Base-by-base conservation (phyloP, 208 protist genomes). In the Trypanosoma melophagium region DNA sequence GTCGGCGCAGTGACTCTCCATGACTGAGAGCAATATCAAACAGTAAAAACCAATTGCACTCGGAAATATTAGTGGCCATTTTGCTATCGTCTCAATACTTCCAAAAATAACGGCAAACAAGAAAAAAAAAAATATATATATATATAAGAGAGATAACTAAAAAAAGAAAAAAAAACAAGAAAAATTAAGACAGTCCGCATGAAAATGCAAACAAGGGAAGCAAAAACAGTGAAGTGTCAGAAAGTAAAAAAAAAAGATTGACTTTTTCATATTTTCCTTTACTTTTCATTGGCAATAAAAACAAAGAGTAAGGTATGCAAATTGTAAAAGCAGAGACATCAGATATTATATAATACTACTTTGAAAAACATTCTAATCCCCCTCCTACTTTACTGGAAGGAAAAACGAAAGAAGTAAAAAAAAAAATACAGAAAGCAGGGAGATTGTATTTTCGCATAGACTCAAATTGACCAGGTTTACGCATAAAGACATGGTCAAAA, bases 21-120 rank as follows among this genome's bases (percentile, higher is more conserved):
- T 93, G 86, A 64, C 87, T 90, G 22, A 96, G 80, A 5, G 90
- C 82, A 56, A 96, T 92, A 59, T 87, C 85, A 76, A 96, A 96
- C 19, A 96, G 79, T 19, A 96, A 64, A 41, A 72, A 56, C 88
- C 90, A 96, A 17, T 81, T 81, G 49, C 69, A 74, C 62, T 89
- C 86, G 45, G 25, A 44, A 24, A 38, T 52, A 22, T 60, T 69
- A 7, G 54, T 47, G 9, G 25, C 35, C 53, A 69, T 76, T 47
- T 16, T 57, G 10, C 12, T 45, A 7, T 51, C 7, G 7, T n/a
- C 12, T 47, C 22, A 7, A 16, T 35, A 35, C 19, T 13, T 21
- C 40, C 22, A 53, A 21, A 52, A 47, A 17, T 2, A 12, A 14
- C 0, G 57, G 21, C 10, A 10, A 59, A 60, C 66, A 52, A 52